phyloP scores from a whole-genome alignment of 139 green algal species.

The Micractinium conductrix region DNA sequence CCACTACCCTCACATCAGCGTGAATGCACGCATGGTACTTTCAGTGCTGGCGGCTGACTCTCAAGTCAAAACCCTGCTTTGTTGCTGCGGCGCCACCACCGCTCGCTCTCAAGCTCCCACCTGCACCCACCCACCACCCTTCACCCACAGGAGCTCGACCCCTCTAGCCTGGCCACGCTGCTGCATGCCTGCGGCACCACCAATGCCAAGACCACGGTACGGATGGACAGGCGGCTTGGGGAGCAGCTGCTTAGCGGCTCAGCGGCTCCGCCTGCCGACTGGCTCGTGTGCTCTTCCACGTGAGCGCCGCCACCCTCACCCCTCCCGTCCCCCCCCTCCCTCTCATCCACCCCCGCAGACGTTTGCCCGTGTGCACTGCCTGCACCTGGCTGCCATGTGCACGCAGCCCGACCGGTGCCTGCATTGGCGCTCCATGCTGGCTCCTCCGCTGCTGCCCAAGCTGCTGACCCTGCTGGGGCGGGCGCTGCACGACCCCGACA shows the following conservation, averaged over 20 bases:
- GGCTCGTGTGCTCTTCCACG: too few relatives aligned
- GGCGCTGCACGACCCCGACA: conserved; percentile 12
- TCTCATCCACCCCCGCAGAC: too few relatives aligned
- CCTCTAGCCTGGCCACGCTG: conserved; percentile 5
- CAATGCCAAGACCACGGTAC: neutral
- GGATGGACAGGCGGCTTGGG: too few relatives aligned
- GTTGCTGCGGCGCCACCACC: neutral
- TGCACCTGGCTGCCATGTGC: conserved; percentile 4
- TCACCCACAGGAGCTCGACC: conserved; percentile 3
- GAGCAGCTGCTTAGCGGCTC: too few relatives aligned
- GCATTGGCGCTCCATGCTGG: conserved; percentile 18
- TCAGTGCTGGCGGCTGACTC: neutral
- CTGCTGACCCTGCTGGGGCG: conserved; percentile 12
- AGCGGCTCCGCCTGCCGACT: too few relatives aligned
- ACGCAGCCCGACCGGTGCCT: neutral
- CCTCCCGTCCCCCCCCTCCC: too few relatives aligned
- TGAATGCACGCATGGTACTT: too few relatives aligned
- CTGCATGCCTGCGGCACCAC: conserved; percentile 1
- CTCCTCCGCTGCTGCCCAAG: conserved; percentile 21
- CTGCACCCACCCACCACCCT: neutral
- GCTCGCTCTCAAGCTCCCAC: too few relatives aligned
- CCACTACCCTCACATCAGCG: too few relatives aligned
- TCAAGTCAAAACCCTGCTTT: neutral
- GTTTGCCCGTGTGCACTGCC: neutral
- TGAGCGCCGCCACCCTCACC: too few relatives aligned